Percentiles rank a stretch among this genome's conserved stretches.
Conservation (phyloP, 2,329 filamentous ascomycete genomes). For the Stromatinia cepivora region DNA sequence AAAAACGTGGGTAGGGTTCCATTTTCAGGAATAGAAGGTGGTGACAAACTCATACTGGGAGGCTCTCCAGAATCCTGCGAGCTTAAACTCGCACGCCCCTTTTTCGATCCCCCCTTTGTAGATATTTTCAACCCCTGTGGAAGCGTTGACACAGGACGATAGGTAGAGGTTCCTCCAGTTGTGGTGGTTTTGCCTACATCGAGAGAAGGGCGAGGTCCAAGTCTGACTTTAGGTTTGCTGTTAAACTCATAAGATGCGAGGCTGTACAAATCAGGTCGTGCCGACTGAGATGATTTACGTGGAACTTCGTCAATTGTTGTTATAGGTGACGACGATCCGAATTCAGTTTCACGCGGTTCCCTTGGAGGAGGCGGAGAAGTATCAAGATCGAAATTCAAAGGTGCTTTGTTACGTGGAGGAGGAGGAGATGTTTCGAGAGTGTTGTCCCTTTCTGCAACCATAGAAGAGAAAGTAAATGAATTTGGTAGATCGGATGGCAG, state of each 20-base stretch:
- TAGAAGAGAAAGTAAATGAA: slow-evolving; percentile 27
- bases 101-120: slow-evolving; percentile 55
- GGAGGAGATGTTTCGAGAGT: slow-evolving; percentile 37
- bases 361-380: slow-evolving; percentile 25
- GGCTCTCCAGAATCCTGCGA: slow-evolving; percentile 41
- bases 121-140: slow-evolving; percentile 77
- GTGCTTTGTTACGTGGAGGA: slow-evolving; percentile 18
- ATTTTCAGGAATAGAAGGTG: slow-evolving; percentile 34
- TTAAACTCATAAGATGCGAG: slow-evolving; percentile 50
- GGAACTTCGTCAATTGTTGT: slow-evolving; percentile 31
- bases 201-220: slow-evolving; percentile 79
- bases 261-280: slow-evolving; percentile 52
- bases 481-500: slow-evolving; percentile 27
- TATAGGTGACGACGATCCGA: slow-evolving; percentile 30
- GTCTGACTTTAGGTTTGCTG: slow-evolving; percentile 79
- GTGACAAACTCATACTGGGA: slow-evolving; percentile 37
- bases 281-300: slow-evolving; percentile 50
- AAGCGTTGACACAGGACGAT: slow-evolving; percentile 74
- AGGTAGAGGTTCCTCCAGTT: slow-evolving; percentile 57
- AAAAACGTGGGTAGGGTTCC: slow-evolving; percentile 30
- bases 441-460: slow-evolving; percentile 27
- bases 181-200: slow-evolving; percentile 63
- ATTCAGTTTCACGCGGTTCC: slow-evolving; percentile 28
- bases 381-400: slow-evolving; percentile 21
- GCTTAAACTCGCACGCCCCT: slow-evolving; percentile 47